These are phyloP conservation scores for Mycena olivaceomarginata DNA, from an alignment of 768 basidiomycete genomes.

Conservation along the genomic window DNA sequence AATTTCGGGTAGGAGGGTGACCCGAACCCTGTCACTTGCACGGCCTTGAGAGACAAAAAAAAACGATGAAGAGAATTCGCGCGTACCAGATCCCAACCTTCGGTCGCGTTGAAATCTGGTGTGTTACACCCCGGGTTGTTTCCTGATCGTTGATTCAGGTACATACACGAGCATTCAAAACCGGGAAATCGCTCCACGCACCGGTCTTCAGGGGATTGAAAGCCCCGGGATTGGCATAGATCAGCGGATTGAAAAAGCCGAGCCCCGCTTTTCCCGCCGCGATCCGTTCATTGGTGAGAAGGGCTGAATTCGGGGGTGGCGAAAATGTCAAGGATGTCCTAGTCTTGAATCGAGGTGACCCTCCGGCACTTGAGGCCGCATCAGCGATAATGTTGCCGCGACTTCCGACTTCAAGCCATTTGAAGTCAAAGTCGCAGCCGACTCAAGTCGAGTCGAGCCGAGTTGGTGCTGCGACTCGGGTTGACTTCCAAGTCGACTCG, in stretches of 20 bases:
- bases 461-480: no score
- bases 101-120: not conserved
- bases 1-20: constrained; percentile 4
- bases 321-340: not conserved
- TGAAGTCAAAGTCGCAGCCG: no score
- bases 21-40: constrained; percentile 4
- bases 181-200: not conserved
- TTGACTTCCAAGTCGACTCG: no score
- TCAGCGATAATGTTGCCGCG: no score
- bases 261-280: not conserved
- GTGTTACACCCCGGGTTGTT: no score
- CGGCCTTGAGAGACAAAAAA: no score
- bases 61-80: no score
- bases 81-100: constrained; percentile 10
- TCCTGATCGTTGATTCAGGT: no score
- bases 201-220: not conserved
- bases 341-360: not conserved
- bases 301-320: not conserved
- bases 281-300: constrained; percentile 20
- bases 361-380: not conserved
- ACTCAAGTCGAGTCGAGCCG: no score
- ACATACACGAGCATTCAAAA: not conserved
- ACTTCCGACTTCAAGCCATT: no score
- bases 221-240: constrained; percentile 9
- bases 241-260: not conserved